Evolutionary conservation across 176 grass and related monocot genomes (phyloP), one percentile per base, ranked within the genome.

Genomic region (Paspalum vaginatum): DNA sequence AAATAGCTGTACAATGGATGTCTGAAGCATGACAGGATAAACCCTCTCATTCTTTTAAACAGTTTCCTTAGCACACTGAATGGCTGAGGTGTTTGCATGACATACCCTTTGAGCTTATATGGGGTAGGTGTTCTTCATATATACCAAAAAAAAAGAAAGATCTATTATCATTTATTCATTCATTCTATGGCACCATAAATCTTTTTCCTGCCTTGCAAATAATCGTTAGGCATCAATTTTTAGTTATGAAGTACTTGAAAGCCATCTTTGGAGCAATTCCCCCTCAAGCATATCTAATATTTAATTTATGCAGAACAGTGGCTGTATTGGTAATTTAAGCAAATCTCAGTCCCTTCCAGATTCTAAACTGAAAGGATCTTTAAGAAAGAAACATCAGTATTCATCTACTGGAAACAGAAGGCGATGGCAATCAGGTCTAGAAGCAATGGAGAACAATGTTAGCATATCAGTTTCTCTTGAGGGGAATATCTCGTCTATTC

Each of bases 241-340:
- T 32, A 32, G 32, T 32, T 32, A 42, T 71, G 44, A 87, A 81
- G 54, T 9, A 78, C 24, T 78, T 79, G 40, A 78, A 45, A 67
- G 47, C 20, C 32, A 42, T 40, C 41, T 59, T 40, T 91, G 14
- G 17, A 65, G 25, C 25, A 57, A 75, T 79, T 85, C 8, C n/a
- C 11, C 87, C 27, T 50, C 84, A 75, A 87, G 57, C 81, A 90
- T 78, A 79, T 64, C 87, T 89, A 43, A 88, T 84, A 21, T 79
- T 73, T 53, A 67, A 44, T 90, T 84, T 83, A 70, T 82, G 77
- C 93, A 97, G 93, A 93, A 21, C 88, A 90, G 87, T 88, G 72
- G 83, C 57, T 97, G 81, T 83, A 79, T 87, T 74, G 83, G 90
- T 87, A 87, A 70, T 86, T 81, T 93, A 84, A 83, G 76, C 22